Conservation (phyloP, 768 basidiomycete species). For the Pholiota microspora region DNA sequence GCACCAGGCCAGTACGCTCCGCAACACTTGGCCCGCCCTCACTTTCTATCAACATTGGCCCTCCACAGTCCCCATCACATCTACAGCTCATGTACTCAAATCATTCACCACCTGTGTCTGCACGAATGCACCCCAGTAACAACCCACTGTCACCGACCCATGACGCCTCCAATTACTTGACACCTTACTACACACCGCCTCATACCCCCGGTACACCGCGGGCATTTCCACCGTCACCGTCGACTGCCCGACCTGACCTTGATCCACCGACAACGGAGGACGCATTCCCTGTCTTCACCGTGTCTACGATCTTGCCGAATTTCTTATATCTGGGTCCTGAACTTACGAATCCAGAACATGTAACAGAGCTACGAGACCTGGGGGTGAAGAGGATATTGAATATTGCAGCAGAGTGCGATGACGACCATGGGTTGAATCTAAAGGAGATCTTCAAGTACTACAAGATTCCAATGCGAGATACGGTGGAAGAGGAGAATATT, state of each 20-base stretch:
- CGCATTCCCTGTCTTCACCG: conserved; percentile 64
- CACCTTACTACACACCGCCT: conserved; percentile 53
- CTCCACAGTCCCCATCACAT: conserved; percentile 55
- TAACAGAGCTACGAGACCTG: conserved; percentile 65
- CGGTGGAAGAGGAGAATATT: conserved; percentile 91
- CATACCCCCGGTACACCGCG: conserved; percentile 52
- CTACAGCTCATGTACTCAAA: conserved; percentile 60
- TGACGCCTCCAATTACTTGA: conserved; percentile 38
- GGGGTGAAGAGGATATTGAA: conserved; percentile 90
- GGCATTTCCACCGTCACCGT: conserved; percentile 52
- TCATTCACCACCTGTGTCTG: conserved; percentile 51
- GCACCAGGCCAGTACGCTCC: conserved; percentile 55
- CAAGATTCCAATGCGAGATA: conserved; percentile 92
- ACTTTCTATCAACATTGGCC: conserved; percentile 30
- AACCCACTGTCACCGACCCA: conserved; percentile 29
- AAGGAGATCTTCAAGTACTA: conserved; percentile 74
- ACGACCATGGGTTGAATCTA: conserved; percentile 72
- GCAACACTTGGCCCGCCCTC: conserved; percentile 56
- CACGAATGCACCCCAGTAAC: conserved; percentile 28
- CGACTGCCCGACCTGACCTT: conserved; percentile 63
- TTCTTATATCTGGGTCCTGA: conserved; percentile 94
- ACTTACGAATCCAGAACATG: conserved; percentile 69
- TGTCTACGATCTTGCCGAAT: conserved; percentile 88
- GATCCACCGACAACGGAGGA: conserved; percentile 61
- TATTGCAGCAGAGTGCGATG: conserved; percentile 87